Evolutionary conservation across 163 green algal genomes (phyloP), one percentile per base, ranked within the genome.

Genomic region (Smithsoniella earleae): DNA sequence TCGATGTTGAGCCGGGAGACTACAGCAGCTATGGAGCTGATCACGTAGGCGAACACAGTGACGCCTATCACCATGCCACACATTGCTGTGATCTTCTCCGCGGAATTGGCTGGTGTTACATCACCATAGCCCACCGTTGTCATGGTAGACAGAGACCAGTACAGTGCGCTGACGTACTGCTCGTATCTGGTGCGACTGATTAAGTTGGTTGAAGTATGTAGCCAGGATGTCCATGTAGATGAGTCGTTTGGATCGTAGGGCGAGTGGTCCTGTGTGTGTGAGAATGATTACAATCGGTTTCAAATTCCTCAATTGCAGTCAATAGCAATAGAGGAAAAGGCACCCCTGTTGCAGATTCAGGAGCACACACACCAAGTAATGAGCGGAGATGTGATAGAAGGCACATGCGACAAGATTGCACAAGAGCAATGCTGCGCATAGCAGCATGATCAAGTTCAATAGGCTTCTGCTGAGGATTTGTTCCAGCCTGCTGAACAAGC

Each of bases 71-170:
- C 36, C 75, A 78, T 77, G 38, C 31, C 49, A 27, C 75, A 25
- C 72, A 80, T 78, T 3, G 46, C 52, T 46, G 69, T 58, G 10
- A 79, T 74, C 73, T 82, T 84, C 34, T 81, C 79, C 0, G 74
- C 75, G n/a, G 54, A 63, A 28, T 65, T 80, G 1, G 49, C 72
- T 18, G 80, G 76, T 4, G 73, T 74, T 18, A 78, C 44, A 52
- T 81, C 76, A 5, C 76, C 76, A 73, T 81, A 81, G 2, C 76
- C 76, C 3, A 81, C 76, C 16, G 76, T 78, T 2, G 76, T 78
- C 36, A 81, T 73, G 6, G 76, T 81, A 37, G 73, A 64, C 16
- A 81, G 62, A 31, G 74, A 25, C 73, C 73, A 81, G 37, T 81
- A 81, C 8, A 81, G 55, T 40, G 52, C 62, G n/a, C 36, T 63